Evolutionary conservation across 2,329 filamentous ascomycete species (phyloP).

Genomic region (Dactylellina haptotyla): DNA sequence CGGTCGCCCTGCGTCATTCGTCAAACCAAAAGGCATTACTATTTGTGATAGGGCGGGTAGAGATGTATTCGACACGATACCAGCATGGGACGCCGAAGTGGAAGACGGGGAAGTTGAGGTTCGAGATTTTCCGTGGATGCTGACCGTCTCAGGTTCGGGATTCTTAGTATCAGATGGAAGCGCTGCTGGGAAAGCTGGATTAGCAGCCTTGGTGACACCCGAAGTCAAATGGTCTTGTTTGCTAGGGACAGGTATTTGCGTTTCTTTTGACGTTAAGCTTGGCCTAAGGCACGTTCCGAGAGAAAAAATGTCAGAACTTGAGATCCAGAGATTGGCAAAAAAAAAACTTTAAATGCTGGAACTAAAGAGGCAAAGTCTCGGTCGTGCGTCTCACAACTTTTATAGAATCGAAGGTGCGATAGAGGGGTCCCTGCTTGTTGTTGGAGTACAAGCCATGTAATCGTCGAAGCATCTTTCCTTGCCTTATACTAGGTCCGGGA

Average conservation of each 20-base stretch:
- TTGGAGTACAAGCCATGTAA: slow-evolving; percentile 47
- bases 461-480: slow-evolving; percentile 40
- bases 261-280: slow-evolving; percentile 23
- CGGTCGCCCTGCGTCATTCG: slow-evolving; percentile 49
- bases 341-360: slow-evolving; percentile 50
- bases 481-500: slow-evolving; percentile 26
- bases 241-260: slow-evolving; percentile 34
- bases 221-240: slow-evolving; percentile 45
- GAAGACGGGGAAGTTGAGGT: slow-evolving; percentile 41
- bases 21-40: slow-evolving; percentile 46
- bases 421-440: slow-evolving; percentile 42
- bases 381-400: slow-evolving; percentile 37
- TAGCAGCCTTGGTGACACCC: slow-evolving; percentile 47
- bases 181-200: slow-evolving; percentile 23
- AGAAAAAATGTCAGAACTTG: slow-evolving; percentile 29
- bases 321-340: slow-evolving; percentile 27
- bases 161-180: slow-evolving; percentile 37
- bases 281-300: slow-evolving; percentile 26
- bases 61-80: slow-evolving; percentile 39
- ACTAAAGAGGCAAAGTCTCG: slow-evolving; percentile 37
- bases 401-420: slow-evolving; percentile 34
- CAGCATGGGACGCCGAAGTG: slow-evolving; percentile 39
- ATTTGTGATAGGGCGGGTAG: slow-evolving; percentile 53
- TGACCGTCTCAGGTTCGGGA: slow-evolving; percentile 42
- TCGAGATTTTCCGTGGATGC: slow-evolving; percentile 47